Evolutionary conservation across 2,329 filamentous ascomycete species (phyloP).

Genomic region (Talaromyces rugulosus): DNA sequence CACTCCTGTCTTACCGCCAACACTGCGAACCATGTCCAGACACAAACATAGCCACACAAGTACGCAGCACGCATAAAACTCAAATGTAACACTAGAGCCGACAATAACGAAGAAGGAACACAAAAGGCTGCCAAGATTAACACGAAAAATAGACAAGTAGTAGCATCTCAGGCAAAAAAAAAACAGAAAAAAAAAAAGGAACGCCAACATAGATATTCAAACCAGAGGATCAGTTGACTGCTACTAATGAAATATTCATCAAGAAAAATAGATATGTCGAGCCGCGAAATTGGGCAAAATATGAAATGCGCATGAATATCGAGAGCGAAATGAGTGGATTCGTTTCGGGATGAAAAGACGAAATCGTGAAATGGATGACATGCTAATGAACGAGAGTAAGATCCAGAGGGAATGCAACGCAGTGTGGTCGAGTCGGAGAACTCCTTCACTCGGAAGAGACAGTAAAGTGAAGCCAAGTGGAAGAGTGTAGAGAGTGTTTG

Average conservation of each 20-base stretch:
- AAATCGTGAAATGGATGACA: neutral
- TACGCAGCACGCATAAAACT: neutral
- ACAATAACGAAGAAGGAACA: constrained; percentile 3
- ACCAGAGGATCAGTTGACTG: constrained; percentile 5
- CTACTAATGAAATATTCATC: constrained; percentile 11
- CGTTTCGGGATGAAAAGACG: constrained; percentile 3
- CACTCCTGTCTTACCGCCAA: neutral
- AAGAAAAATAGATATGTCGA: constrained; percentile 8
- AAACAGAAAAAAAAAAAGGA: constrained; percentile 12
- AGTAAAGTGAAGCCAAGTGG: neutral
- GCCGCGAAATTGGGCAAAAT: neutral
- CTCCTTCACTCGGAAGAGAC: neutral
- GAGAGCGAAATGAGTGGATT: constrained; percentile 7
- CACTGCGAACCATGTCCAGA: neutral
- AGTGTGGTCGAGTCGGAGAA: no score
- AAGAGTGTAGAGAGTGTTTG: neutral
- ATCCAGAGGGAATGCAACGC: neutral
- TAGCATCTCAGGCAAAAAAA: constrained; percentile 19
- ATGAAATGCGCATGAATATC: neutral
- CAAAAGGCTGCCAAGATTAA: constrained; percentile 15
- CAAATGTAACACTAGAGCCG: neutral
- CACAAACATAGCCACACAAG: neutral
- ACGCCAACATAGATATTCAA: constrained; percentile 18
- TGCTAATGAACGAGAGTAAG: neutral
- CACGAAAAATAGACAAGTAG: constrained; percentile 12